Percentiles rank a stretch among this genome's conserved stretches.
These are phyloP conservation scores for Niveomyces coronatus DNA, from an alignment of 2,329 filamentous ascomycete species.

Conservation along the genomic window DNA sequence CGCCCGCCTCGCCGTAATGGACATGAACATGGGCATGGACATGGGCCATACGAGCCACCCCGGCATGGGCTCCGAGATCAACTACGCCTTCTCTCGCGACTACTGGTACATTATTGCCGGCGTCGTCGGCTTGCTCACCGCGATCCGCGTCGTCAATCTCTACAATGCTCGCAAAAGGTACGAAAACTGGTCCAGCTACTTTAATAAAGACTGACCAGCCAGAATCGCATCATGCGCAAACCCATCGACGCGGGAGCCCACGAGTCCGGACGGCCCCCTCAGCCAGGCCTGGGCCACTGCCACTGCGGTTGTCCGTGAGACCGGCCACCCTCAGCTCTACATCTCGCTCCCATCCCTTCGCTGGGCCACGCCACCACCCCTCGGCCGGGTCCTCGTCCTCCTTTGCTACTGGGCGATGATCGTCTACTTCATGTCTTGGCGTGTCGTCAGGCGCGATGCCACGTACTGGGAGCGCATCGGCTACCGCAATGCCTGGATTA, in stretches of 20 bases:
- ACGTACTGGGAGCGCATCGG: conserved; percentile 55
- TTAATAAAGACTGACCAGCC: neutral
- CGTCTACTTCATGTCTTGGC: conserved; percentile 44
- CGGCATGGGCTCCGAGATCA: conserved; percentile 31
- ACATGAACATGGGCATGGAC: conserved; percentile 25
- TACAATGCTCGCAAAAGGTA: conserved; percentile 33
- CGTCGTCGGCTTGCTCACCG: conserved; percentile 32
- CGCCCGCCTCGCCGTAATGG: conserved; percentile 13
- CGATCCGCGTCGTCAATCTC: conserved; percentile 33
- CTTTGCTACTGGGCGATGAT: conserved; percentile 49
- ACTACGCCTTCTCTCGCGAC: conserved; percentile 40
- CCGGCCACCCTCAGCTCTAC: conserved; percentile 44
- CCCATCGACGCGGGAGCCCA: conserved; percentile 37
- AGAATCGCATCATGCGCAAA: conserved; percentile 38
- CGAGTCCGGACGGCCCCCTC: conserved; percentile 36
- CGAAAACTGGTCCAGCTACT: neutral
- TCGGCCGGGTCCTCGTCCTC: conserved; percentile 45
- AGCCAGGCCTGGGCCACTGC: conserved; percentile 47
- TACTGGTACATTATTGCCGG: conserved; percentile 51
- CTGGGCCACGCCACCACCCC: conserved; percentile 48
- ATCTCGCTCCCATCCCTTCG: conserved; percentile 34
- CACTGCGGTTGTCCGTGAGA: conserved; percentile 47
- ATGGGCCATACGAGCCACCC: conserved; percentile 22
- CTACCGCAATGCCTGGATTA: conserved; percentile 58
- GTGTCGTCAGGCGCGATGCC: conserved; percentile 38